phyloP scores from a whole-genome alignment of 1,139 yeast genomes.

The Kluyveromyces marxianus region DNA sequence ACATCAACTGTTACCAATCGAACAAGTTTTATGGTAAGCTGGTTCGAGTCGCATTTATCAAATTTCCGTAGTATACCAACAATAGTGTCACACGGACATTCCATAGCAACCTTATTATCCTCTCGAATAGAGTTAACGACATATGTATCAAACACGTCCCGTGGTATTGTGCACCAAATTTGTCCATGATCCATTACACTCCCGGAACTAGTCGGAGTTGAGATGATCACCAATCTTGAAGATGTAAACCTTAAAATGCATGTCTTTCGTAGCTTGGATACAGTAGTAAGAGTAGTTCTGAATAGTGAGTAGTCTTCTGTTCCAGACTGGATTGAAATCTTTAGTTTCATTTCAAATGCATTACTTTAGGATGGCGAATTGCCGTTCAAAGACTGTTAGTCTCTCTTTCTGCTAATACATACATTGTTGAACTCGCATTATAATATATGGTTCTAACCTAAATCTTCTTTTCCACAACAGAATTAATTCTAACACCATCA shows the following conservation, averaged over 20 bases:
- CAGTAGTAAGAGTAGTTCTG: constrained; percentile 26
- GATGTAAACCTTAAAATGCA: constrained; percentile 27
- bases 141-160: constrained; percentile 25
- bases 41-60: constrained; percentile 24
- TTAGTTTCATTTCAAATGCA: constrained; percentile 22
- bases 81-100: constrained; percentile 27
- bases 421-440: too few relatives aligned
- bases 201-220: constrained; percentile 22
- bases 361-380: not conserved
- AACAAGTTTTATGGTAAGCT: constrained; percentile 20
- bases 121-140: constrained; percentile 24
- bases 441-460: too few relatives aligned
- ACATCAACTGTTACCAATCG: constrained; percentile 2
- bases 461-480: too few relatives aligned
- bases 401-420: too few relatives aligned
- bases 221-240: constrained; percentile 25
- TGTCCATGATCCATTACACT: constrained; percentile 25
- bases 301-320: constrained; percentile 28
- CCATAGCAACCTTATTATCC: constrained; percentile 26
- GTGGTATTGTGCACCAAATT: constrained; percentile 30
- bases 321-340: constrained; percentile 23
- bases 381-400: too few relatives aligned
- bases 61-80: constrained; percentile 25
- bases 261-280: constrained; percentile 27
- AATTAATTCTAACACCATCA: not conserved